Evolutionary conservation across 768 basidiomycete genomes (phyloP), one percentile per base, ranked within the genome.

Genomic region (Phaeotremella fagi): DNA sequence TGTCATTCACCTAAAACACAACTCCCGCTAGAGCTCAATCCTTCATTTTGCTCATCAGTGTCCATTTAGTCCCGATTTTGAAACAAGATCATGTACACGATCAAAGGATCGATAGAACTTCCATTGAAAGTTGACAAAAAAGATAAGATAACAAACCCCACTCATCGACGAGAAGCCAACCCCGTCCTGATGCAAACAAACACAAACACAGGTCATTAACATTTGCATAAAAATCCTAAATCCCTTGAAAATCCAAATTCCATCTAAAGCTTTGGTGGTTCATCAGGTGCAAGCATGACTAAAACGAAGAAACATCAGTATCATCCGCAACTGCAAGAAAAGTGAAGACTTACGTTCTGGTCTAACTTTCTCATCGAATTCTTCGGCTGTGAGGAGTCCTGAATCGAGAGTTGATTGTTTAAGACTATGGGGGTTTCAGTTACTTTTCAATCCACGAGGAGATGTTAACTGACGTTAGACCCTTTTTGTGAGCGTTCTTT

Each of bases 401-500:
- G 97, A 81, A 18, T 83, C 75, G 42, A 98, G 85, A 11, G 91
- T 90, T 36, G 95, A 90, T 77, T 90, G 87, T 79, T 94, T 98
- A 75, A 98, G 72, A 24, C 72, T 73, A 35, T 28, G 9, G 1
- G 35, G 7, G 6, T 49, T 15, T 50, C 52, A 59, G 61, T 25
- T 22, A 24, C 7, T n/a, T 48, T 37, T 28, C 24, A 38, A 9
- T 3, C 16, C 7, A 18, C 12, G 16, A 33, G 14, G 18, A 24
- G 18, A 46, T 9, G 22, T 3, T n/a, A 9, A 65, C 72, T 68
- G 52, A 73, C 55, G 95, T 98, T 45, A 85, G 88, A 24, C 95
- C 95, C 77, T 99, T 91, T 75, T 87, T 90, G 80, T 98, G 95
- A n/a, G 95, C 95, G 76, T 98, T 98, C 82, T 99, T 99, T 25